A percentile compares a stretch with the other conserved stretches of the same genome.
Conservation (phyloP, 2,329 filamentous ascomycete genomes). For the Ophiosphaerella narmari region DNA sequence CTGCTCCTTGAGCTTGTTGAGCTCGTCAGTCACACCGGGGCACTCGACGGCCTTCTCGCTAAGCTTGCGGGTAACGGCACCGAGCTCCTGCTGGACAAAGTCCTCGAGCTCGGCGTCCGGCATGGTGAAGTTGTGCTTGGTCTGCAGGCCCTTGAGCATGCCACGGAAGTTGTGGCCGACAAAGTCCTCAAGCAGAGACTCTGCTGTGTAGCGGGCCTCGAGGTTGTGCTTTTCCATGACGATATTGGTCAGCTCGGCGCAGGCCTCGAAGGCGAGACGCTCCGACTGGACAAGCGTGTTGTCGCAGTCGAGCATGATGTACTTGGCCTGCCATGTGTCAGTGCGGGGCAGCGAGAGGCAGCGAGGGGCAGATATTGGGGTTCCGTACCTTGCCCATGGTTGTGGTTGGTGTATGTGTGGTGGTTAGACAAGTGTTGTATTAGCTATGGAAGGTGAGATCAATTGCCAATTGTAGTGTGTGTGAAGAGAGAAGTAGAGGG, state of each 20-base stretch:
- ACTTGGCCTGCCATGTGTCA: conserved; percentile 47
- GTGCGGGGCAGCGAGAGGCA: conserved; percentile 11
- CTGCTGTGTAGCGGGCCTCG: conserved; percentile 73
- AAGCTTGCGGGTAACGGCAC: conserved; percentile 81
- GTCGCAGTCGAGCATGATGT: conserved; percentile 65
- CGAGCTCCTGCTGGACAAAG: conserved; percentile 79
- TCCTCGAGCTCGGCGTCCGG: conserved; percentile 68
- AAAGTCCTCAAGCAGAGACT: conserved; percentile 80
- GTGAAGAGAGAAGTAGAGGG: conserved; percentile 10
- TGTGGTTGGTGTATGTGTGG: conserved; percentile 16
- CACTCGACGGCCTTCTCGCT: conserved; percentile 70
- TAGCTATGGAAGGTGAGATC: conserved; percentile 16
- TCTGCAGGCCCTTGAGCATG: conserved; percentile 79
- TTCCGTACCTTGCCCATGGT: conserved; percentile 39
- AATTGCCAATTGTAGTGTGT: conserved; percentile 18
- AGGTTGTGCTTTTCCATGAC: conserved; percentile 72
- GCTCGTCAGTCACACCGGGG: conserved; percentile 67
- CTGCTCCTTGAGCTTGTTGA: conserved; percentile 66
- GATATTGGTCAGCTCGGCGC: conserved; percentile 85
- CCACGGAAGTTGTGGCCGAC: conserved; percentile 94
- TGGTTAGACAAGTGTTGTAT: background rate
- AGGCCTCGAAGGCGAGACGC: conserved; percentile 88
- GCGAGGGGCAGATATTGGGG: conserved; percentile 16
- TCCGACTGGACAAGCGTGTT: conserved; percentile 95
- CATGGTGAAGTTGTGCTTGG: conserved; percentile 76